A percentile compares a stretch with the other conserved stretches of the same genome.
Evolutionary conservation across 805 yeast species (phyloP).

Genomic region (Hanseniaspora valbyensis): DNA sequence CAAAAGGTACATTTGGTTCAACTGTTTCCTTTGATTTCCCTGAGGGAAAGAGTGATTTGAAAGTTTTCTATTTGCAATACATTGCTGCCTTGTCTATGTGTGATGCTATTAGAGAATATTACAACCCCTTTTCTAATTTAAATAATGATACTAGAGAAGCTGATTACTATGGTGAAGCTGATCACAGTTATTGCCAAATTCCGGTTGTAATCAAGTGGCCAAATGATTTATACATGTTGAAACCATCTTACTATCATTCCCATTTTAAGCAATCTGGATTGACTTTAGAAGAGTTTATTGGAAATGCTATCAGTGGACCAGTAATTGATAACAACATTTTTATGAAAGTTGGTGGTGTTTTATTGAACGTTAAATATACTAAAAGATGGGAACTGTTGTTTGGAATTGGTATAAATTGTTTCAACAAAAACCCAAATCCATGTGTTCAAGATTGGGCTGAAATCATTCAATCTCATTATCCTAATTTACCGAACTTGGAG

Average conservation of each 20-base stretch:
- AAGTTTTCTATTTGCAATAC: conserved; percentile 76
- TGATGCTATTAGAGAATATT: conserved; percentile 56
- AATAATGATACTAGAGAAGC: background rate
- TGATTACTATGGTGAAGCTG: conserved; percentile 26
- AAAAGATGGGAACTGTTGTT: conserved; percentile 37
- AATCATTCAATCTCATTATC: conserved; percentile 41
- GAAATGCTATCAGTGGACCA: conserved; percentile 3
- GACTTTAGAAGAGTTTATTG: conserved; percentile 12
- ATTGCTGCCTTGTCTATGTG: conserved; percentile 71
- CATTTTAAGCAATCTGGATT: conserved; percentile 13
- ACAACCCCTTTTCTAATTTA: conserved; percentile 2
- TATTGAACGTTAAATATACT: conserved; percentile 11
- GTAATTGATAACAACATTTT: background rate
- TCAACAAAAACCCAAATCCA: conserved; percentile 79
- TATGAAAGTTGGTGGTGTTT: conserved; percentile 8
- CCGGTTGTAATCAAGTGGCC: conserved; percentile 94
- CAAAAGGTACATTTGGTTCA: conserved; percentile 79
- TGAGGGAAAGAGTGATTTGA: conserved; percentile 34
- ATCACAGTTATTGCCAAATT: conserved; percentile 54
- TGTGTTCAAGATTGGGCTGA: conserved; percentile 65
- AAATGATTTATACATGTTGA: conserved; percentile 71
- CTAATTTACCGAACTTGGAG: conserved; percentile 31
- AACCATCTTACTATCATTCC: conserved; percentile 47
- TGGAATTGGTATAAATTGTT: conserved; percentile 81
- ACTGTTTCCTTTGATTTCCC: conserved; percentile 45